Base-by-base conservation (phyloP, 495 filamentous ascomycete species). In the Sporormia fimetaria region DNA sequence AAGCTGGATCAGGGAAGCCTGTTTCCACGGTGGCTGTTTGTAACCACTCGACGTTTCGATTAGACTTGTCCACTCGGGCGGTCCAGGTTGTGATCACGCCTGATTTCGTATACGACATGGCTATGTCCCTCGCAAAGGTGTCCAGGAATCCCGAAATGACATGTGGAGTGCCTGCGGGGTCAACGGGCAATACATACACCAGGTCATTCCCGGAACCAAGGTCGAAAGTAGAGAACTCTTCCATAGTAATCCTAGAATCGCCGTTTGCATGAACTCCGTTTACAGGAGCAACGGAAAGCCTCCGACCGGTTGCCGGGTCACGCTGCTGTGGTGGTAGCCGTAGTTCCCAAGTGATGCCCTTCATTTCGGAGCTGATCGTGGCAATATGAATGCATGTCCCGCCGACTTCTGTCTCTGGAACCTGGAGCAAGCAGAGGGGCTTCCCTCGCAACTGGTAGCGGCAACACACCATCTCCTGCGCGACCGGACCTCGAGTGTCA, bases 81-180 rank as follows among this genome's bases (percentile, higher is more conserved):
- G 87, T 82, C 87, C 87, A 94, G 22, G 87, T 87, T 33, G 76
- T 73, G 24, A 96, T 67, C 15, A 78, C 61, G 4, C 88, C 88
- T 16, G 67, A 74, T 10, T 74, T 64, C 0, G 82, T 88, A 54
- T 90, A 92, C 2, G 88, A 87, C 18, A 94, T 77, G 7, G 83
- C 86, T 33, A 94, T 79, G 49, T 94, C 87, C 21, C 80, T 75
- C 9, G 86, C 83, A 57, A 94, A 94, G 0, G 80, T 73, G 55
- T 94, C 87, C 32, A 94, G 70, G 42, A 85, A 93, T 4, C 78
- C 82, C n/a, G 83, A 82, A 16, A 76, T 70, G 17, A 76, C 65
- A 9, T 75, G 68, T 31, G 73, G 66, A 9, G 80, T 74, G 17
- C 88, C 87, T 7, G 87, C 87, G 9, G 87, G 85, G 57, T 96